Percentiles rank a stretch among this genome's conserved stretches.
phyloP scores from a whole-genome alignment of 352 stramenopile species.

The Pythium phragmitis region DNA sequence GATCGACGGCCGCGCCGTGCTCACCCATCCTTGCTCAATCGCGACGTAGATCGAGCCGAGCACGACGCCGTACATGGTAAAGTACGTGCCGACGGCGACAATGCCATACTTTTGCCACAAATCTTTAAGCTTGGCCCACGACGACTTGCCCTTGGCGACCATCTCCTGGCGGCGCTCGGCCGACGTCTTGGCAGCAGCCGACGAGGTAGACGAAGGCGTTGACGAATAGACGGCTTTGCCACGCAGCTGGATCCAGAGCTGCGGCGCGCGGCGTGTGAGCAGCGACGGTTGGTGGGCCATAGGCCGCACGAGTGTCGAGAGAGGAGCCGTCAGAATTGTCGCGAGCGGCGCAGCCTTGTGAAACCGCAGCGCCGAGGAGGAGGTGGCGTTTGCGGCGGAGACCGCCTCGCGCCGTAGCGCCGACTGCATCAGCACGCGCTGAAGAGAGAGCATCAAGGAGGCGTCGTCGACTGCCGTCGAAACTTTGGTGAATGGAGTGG shows the following conservation, averaged over 20 bases:
- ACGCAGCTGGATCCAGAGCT: conserved; percentile 16
- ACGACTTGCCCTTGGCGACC: conserved; percentile 40
- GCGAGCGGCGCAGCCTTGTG: neutral
- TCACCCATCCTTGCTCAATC: conserved; percentile 80
- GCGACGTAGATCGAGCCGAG: conserved; percentile 79
- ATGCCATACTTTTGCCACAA: conserved; percentile 84
- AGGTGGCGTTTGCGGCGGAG: neutral
- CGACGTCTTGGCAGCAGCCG: conserved; percentile 15
- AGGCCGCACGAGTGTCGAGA: neutral
- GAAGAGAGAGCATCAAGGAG: conserved; percentile 1
- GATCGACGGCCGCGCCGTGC: conserved; percentile 39
- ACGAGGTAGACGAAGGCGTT: conserved; percentile 20
- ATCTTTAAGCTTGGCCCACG: conserved; percentile 65
- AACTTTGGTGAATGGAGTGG: conserved; percentile 1
- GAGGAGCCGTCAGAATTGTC: neutral
- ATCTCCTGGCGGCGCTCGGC: conserved; percentile 33
- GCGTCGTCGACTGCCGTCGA: neutral
- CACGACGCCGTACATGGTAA: conserved; percentile 74
- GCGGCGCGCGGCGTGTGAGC: conserved; percentile 12
- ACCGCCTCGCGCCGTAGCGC: neutral
- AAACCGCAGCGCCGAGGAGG: neutral
- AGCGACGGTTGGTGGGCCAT: neutral
- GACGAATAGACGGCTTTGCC: conserved; percentile 24
- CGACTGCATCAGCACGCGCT: neutral
- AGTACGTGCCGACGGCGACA: conserved; percentile 81